These are phyloP conservation scores for Lolium rigidum DNA, from an alignment of 176 grass and related monocot species.

Conservation along the genomic window DNA sequence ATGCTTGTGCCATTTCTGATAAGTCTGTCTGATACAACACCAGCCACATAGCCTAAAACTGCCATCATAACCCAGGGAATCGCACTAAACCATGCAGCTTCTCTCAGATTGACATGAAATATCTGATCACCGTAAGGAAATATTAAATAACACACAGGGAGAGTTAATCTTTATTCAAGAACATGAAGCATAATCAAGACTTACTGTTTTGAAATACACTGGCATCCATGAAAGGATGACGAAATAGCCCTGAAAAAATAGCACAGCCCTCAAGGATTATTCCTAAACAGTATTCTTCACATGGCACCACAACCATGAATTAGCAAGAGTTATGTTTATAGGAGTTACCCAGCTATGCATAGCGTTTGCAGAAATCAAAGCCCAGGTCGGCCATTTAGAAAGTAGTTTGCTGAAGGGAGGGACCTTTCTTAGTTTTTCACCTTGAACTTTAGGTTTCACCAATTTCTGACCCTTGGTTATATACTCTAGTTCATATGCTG, in stretches of 20 bases:
- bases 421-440: slow-evolving; percentile 64
- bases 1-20: slow-evolving; percentile 79
- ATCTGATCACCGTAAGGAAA: slow-evolving; percentile 58
- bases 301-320: slow-evolving; percentile 11
- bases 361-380: slow-evolving; percentile 95
- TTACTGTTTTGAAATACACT: slow-evolving; percentile 94
- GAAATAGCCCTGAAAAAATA: slow-evolving; percentile 90
- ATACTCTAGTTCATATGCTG: slow-evolving; percentile 83
- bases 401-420: slow-evolving; percentile 92
- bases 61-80: slow-evolving; percentile 99
- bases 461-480: slow-evolving; percentile 77
- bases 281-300: slow-evolving; percentile 16
- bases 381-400: slow-evolving; percentile 94
- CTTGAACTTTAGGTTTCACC: slow-evolving; percentile 52
- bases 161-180: slow-evolving; percentile 35
- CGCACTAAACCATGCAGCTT: slow-evolving; percentile 99
- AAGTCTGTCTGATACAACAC: slow-evolving; percentile 73
- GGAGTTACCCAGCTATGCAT: slow-evolving; percentile 99
- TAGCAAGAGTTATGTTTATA: slow-evolving; percentile 34
- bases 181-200: slow-evolving; percentile 38
- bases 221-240: slow-evolving; percentile 99
- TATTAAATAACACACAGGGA: slow-evolving; percentile 25
- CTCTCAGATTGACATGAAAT: slow-evolving; percentile 85
- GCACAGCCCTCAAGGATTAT: slow-evolving; percentile 18
- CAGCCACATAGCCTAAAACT: slow-evolving; percentile 89